Evolutionary conservation across 1,284 basidiomycete species (phyloP).

Genomic region (Cutaneotrichosporon mucoides): DNA sequence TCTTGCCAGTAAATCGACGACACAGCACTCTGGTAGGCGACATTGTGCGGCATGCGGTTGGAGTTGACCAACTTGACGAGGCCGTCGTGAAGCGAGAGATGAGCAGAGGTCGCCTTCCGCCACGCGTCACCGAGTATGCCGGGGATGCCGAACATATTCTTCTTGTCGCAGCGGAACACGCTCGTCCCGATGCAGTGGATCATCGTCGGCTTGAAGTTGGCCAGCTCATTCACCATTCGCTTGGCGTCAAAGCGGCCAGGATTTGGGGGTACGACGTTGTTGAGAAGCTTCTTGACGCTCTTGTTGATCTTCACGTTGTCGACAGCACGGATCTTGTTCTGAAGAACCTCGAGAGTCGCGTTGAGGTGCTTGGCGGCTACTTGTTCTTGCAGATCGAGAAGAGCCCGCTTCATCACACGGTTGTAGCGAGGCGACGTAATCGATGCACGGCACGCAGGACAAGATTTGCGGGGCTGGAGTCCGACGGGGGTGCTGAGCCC

Average conservation of each 20-base stretch:
- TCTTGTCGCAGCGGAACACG: neutral
- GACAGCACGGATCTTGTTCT: too few species aligned
- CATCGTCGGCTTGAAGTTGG: neutral
- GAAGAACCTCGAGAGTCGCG: too few species aligned
- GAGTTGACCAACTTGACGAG: slow-evolving; percentile 35
- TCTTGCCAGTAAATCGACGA: neutral
- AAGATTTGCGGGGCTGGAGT: slow-evolving; percentile 54
- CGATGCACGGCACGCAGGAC: slow-evolving; percentile 57
- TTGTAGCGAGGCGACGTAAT: slow-evolving; percentile 59
- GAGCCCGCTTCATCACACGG: too few species aligned
- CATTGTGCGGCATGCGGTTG: slow-evolving; percentile 49
- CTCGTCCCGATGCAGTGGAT: neutral
- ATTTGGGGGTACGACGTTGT: neutral
- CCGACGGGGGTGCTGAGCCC: slow-evolving; percentile 52
- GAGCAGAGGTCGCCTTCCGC: neutral
- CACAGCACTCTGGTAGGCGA: slow-evolving; percentile 57
- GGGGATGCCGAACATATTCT: slow-evolving; percentile 3
- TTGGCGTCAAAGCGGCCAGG: neutral
- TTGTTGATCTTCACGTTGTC: too few species aligned
- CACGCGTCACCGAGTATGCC: neutral
- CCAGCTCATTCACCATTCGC: neutral
- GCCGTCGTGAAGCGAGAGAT: slow-evolving; percentile 3
- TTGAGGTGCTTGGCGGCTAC: too few species aligned
- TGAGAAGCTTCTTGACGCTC: neutral
- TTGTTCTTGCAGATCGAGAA: too few species aligned